These are phyloP conservation scores for Aspergillus eucalypticola DNA, from an alignment of 2,329 filamentous ascomycete species.

Conservation along the genomic window DNA sequence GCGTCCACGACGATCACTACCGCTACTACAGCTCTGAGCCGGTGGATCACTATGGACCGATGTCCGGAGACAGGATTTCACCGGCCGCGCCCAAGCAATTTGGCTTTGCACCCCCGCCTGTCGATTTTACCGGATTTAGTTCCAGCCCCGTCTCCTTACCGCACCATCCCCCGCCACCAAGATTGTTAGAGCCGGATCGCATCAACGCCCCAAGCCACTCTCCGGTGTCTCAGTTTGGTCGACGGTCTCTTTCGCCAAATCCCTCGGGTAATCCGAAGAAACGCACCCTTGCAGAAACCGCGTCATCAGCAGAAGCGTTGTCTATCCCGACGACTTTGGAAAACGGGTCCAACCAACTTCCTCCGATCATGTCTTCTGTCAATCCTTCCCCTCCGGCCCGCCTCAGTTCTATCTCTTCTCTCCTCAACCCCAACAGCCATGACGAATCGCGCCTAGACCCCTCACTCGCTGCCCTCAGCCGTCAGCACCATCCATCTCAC, in stretches of 20 bases:
- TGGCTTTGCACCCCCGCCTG: slow-evolving; percentile 45
- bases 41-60: slow-evolving; percentile 47
- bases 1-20: slow-evolving; percentile 34
- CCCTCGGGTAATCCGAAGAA: slow-evolving; percentile 36
- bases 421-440: slow-evolving; percentile 57
- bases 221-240: slow-evolving; percentile 32
- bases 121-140: slow-evolving; percentile 53
- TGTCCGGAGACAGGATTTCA: slow-evolving; percentile 43
- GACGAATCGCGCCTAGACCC: slow-evolving; percentile 46
- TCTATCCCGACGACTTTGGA: slow-evolving; percentile 34
- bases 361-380: slow-evolving; percentile 39
- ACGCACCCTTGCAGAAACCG: slow-evolving; percentile 38
- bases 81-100: slow-evolving; percentile 38
- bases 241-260: slow-evolving; percentile 36
- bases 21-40: slow-evolving; percentile 37
- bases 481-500: slow-evolving; percentile 32
- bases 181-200: slow-evolving; percentile 34
- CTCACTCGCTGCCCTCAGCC: slow-evolving; percentile 35
- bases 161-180: slow-evolving; percentile 32
- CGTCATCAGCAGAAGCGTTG: slow-evolving; percentile 27
- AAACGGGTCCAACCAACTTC: slow-evolving; percentile 40
- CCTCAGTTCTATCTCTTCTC: slow-evolving; percentile 73
- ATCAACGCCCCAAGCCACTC: slow-evolving; percentile 27
- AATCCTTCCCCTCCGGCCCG: slow-evolving; percentile 54
- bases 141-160: slow-evolving; percentile 35